A percentile compares a stretch with the other conserved stretches of the same genome.
Conservation (phyloP, 2,329 filamentous ascomycete species). For the Dactylellina haptotyla region DNA sequence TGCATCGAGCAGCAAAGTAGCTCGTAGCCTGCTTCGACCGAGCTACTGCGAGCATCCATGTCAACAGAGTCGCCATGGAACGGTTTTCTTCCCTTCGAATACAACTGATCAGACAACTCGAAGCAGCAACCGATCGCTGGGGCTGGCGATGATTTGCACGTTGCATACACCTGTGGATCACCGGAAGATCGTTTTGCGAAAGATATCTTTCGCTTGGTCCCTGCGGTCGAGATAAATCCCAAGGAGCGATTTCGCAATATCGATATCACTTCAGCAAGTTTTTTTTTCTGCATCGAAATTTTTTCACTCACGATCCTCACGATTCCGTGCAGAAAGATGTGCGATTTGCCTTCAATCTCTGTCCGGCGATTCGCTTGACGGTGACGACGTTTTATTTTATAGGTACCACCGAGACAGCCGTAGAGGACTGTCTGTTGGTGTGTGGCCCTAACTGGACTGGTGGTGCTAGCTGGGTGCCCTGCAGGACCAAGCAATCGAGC, state of each 20-base stretch:
- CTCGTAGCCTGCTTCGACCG: conserved; percentile 21
- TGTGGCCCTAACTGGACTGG: background rate
- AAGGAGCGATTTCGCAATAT: background rate
- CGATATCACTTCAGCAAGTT: background rate
- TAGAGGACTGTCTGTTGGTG: background rate
- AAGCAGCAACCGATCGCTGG: conserved; percentile 47
- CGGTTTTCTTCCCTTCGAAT: conserved; percentile 2
- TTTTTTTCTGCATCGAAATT: background rate
- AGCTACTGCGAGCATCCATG: conserved; percentile 38
- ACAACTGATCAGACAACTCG: conserved; percentile 48
- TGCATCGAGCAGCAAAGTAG: conserved; percentile 4
- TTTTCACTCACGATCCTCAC: conserved; percentile 5
- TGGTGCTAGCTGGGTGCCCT: conserved; percentile 33
- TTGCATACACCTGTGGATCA: conserved; percentile 38
- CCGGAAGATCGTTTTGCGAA: conserved; percentile 50
- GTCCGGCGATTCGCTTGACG: conserved; percentile 21
- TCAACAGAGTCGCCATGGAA: conserved; percentile 47
- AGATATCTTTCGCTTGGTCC: background rate
- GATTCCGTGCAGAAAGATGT: conserved; percentile 29
- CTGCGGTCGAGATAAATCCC: background rate
- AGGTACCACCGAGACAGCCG: conserved; percentile 23
- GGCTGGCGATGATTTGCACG: conserved; percentile 48
- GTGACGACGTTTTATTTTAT: conserved; percentile 13
- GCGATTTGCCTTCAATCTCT: conserved; percentile 29
- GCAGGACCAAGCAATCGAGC: conserved; percentile 47